Evolutionary conservation across 2,329 filamentous ascomycete genomes (phyloP).

Genomic region (Penicillium sp.): DNA sequence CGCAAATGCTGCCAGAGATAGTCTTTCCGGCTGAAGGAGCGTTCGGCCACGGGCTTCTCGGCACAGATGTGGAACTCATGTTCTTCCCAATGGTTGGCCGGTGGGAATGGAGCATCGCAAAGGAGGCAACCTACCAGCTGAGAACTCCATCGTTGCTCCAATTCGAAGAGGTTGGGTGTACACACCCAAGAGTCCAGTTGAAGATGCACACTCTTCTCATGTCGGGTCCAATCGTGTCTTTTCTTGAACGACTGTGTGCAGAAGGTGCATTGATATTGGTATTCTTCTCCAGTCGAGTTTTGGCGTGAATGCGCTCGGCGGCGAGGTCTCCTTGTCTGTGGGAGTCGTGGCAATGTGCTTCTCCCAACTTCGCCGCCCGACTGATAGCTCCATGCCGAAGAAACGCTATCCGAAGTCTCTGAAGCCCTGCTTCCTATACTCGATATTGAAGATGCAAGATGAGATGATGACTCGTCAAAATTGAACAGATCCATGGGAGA

Average conservation of each 20-base stretch:
- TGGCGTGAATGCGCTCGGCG: conserved; percentile 7
- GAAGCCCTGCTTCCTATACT: conserved; percentile 34
- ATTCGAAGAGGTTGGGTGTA: conserved; percentile 23
- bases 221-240: conserved; percentile 54
- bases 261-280: conserved; percentile 51
- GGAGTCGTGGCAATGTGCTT: conserved; percentile 25
- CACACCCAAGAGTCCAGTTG: conserved; percentile 48
- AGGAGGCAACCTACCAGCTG: conserved; percentile 47
- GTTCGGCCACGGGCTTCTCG: conserved; percentile 50
- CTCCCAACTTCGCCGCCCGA: conserved; percentile 26
- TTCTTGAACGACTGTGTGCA: conserved; percentile 52
- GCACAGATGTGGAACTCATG: conserved; percentile 59
- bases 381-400: conserved; percentile 38
- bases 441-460: conserved; percentile 33
- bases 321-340: conserved; percentile 6
- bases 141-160: conserved; percentile 13
- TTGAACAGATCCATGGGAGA: conserved; percentile 29
- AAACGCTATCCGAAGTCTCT: conserved; percentile 34
- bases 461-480: conserved; percentile 31
- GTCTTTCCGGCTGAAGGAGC: conserved; percentile 61
- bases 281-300: neutral
- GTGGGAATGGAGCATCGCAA: conserved; percentile 50
- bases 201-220: conserved; percentile 55
- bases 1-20: conserved; percentile 60
- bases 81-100: conserved; percentile 50